Base-by-base conservation (phyloP, 192 early-diverging fungal genomes). In the Cetraspora pellucida region DNA sequence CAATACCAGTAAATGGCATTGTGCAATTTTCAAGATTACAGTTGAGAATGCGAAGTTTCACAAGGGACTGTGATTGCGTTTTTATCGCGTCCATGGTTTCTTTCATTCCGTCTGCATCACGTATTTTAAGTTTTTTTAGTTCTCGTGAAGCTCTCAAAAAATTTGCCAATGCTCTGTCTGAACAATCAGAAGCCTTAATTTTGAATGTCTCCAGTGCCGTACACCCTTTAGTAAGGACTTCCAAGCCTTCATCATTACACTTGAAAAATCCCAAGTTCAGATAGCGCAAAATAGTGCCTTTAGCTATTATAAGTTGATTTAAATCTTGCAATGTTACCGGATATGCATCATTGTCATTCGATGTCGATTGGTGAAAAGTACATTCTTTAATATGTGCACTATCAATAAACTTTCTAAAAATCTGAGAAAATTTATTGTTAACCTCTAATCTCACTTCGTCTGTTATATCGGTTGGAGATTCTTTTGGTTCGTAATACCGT, bases 71-170 rank as follows among this genome's bases (percentile, higher is more conserved):
- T 13, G 61, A 27, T 66, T 47, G 63, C 52, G 58, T 43, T 44
- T 17, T 17, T 19, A 76, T 37, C 7, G 61, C 49, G 2, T 59
- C n/a, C 28, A 76, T 30, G 0, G 74, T 76, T 43, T 23, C 14
- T 19, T 19, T 14, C 11, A 76, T 65, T 17, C 54, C 47, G 8
- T 50, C 1, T 3, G 58, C 74, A 47, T 50, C 19, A 3, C 74
- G 47, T 31, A 76, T 76, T 76, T 76, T 76, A 17, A 76, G 59
- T 37, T 76, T 76, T 49, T 31, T 52, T 23, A 76, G 31, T 52
- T 10, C 13, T 30, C 13, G 37, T 66, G 66, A 63, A 19, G 74
- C 30, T 0, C 30, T 21, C 4, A 76, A 52, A 37, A 76, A 65
- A 1, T 44, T 55, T 49, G 63, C 74, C 23, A 76, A 25, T n/a